These are phyloP conservation scores for Tylopilus sp. DNA, from an alignment of 768 basidiomycete species.

Conservation along the genomic window DNA sequence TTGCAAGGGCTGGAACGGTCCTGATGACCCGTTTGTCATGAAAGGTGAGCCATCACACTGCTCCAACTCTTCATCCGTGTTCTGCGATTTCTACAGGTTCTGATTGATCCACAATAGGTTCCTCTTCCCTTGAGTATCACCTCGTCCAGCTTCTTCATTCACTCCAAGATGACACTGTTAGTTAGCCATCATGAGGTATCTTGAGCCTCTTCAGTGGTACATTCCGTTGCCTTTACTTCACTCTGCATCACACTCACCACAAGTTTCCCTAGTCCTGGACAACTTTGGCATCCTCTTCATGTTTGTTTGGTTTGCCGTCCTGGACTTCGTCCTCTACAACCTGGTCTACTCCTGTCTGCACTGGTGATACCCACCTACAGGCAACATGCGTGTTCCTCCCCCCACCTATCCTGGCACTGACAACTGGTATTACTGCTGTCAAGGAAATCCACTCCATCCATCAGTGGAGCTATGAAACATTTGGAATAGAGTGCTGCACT, in stretches of 20 bases:
- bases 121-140: constrained; percentile 83
- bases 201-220: constrained; percentile 22
- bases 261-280: constrained; percentile 40
- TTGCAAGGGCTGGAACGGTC: constrained; percentile 86
- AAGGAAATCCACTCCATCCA: too few species aligned
- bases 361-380: constrained; percentile 26
- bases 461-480: constrained; percentile 99
- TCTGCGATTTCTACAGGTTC: neutral
- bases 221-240: neutral
- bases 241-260: neutral
- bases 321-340: constrained; percentile 53
- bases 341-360: constrained; percentile 54
- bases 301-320: constrained; percentile 51
- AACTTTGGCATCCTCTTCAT: constrained; percentile 49
- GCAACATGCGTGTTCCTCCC: constrained; percentile 29
- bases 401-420: constrained; percentile 25
- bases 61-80: neutral
- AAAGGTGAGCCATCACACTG: constrained; percentile 53
- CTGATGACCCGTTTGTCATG: constrained; percentile 81
- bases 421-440: too few species aligned
- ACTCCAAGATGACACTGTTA: constrained; percentile 17
- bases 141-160: constrained; percentile 63
- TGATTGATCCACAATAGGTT: constrained; percentile 45
- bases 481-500: too few species aligned
- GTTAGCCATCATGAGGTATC: constrained; percentile 9